Percentiles rank a stretch among this genome's conserved stretches.
phyloP scores from a whole-genome alignment of 1,139 yeast genomes.

The Blastobotrys indianensis region DNA sequence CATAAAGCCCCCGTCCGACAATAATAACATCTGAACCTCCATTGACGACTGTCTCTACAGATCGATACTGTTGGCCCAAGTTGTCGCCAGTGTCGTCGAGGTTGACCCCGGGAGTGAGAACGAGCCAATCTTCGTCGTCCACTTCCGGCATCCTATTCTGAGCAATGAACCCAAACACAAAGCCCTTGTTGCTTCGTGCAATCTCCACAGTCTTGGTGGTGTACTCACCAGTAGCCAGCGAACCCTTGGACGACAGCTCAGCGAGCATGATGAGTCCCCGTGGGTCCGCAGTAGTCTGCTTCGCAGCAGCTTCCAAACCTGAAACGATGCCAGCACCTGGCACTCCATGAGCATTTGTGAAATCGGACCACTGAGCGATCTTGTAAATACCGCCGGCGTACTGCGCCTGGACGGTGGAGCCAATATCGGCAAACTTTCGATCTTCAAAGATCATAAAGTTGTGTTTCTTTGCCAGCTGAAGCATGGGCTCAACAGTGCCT shows the following conservation, averaged over 20 bases:
- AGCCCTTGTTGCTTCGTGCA: constrained; percentile 79
- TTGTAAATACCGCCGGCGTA: constrained; percentile 84
- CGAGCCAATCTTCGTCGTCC: constrained; percentile 71
- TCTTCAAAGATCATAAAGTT: constrained; percentile 89
- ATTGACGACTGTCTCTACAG: constrained; percentile 75
- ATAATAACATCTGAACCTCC: constrained; percentile 91
- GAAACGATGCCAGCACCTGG: constrained; percentile 91
- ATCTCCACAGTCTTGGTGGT: constrained; percentile 81
- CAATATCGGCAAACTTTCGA: constrained; percentile 97
- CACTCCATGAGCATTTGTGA: constrained; percentile 96
- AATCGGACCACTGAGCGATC: constrained; percentile 92
- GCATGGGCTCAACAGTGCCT: constrained; percentile 67
- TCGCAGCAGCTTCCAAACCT: constrained; percentile 80
- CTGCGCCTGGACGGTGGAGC: constrained; percentile 95
- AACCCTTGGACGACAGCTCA: constrained; percentile 88
- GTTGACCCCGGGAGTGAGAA: constrained; percentile 98
- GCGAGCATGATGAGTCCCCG: constrained; percentile 94
- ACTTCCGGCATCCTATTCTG: constrained; percentile 81
- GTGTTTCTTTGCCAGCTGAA: constrained; percentile 66
- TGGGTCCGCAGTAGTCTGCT: constrained; percentile 52
- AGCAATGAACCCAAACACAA: constrained; percentile 95
- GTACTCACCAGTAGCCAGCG: constrained; percentile 88
- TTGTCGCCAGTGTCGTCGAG: constrained; percentile 96
- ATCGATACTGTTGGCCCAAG: constrained; percentile 93
- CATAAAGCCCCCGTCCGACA: constrained; percentile 95